Conservation (phyloP, 352 stramenopile genomes). For the Salisapilia sapeloensis region DNA sequence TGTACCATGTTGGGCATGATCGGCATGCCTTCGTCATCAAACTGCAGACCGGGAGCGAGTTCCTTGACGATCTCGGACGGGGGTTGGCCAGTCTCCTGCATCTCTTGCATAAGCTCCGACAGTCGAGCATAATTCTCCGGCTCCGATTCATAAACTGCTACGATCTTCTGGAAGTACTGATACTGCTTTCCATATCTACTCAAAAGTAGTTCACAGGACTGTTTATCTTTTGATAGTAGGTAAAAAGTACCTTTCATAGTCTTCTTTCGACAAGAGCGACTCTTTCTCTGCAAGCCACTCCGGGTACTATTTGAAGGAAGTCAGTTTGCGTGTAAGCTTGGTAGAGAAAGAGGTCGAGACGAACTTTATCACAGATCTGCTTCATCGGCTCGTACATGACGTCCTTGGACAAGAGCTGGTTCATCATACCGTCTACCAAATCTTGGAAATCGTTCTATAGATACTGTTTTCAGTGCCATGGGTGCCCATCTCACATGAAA, state of each 20-base stretch:
- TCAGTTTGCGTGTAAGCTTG: no score
- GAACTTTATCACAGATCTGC: constrained; percentile 75
- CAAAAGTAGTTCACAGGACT: not conserved
- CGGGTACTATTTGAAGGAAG: constrained; percentile 76
- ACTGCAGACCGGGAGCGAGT: constrained; percentile 93
- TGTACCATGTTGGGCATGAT: constrained; percentile 88
- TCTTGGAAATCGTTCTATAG: constrained; percentile 78
- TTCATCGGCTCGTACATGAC: constrained; percentile 99
- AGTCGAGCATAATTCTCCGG: constrained; percentile 90
- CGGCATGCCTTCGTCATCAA: constrained; percentile 93
- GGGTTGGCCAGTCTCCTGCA: constrained; percentile 87
- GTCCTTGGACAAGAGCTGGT: constrained; percentile 94
- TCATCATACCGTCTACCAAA: constrained; percentile 96
- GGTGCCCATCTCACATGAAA: not conserved
- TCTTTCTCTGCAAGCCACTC: constrained; percentile 93
- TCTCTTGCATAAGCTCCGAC: constrained; percentile 96
- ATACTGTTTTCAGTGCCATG: not conserved
- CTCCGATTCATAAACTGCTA: constrained; percentile 94
- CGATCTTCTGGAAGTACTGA: constrained; percentile 94
- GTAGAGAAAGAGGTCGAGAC: not conserved
- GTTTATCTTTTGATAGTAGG: not conserved
- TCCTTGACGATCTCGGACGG: constrained; percentile 97
- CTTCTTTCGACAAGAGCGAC: constrained; percentile 68
- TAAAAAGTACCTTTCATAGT: constrained; percentile 70
- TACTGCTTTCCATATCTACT: constrained; percentile 91